Conservation (phyloP, 2,329 filamentous ascomycete genomes). For the Lecanicillium sp. region DNA sequence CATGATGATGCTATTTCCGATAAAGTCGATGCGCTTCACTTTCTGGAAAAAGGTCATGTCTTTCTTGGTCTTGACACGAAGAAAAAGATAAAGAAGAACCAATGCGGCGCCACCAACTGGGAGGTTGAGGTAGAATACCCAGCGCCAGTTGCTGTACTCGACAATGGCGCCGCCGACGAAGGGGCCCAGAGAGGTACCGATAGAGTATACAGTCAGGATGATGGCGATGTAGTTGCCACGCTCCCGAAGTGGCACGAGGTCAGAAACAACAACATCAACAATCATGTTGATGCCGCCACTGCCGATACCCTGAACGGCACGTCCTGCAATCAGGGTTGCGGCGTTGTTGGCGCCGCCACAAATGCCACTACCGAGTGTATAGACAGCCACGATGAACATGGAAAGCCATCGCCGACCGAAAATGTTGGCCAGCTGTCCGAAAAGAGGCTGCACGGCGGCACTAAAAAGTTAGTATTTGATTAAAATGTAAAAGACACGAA, state of each 20-base stretch:
- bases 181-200: slow-evolving; percentile 26
- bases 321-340: slow-evolving; percentile 33
- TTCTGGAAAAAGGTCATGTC: slow-evolving; percentile 10
- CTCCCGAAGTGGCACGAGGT: slow-evolving; percentile 40
- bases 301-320: slow-evolving; percentile 34
- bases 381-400: slow-evolving; percentile 12
- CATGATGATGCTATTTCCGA: slow-evolving; percentile 34
- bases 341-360: slow-evolving; percentile 32
- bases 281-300: slow-evolving; percentile 20
- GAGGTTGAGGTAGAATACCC: slow-evolving; percentile 37
- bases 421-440: slow-evolving; percentile 22
- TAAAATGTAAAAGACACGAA: neutral
- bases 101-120: slow-evolving; percentile 21
- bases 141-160: slow-evolving; percentile 29
- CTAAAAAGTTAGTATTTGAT: neutral
- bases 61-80: slow-evolving; percentile 17
- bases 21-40: slow-evolving; percentile 29
- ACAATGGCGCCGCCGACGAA: slow-evolving; percentile 21
- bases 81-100: slow-evolving; percentile 18
- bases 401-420: slow-evolving; percentile 21
- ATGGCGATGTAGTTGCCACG: slow-evolving; percentile 32
- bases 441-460: slow-evolving; percentile 16
- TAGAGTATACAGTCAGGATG: slow-evolving; percentile 23
- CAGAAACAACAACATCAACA: slow-evolving; percentile 25
- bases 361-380: slow-evolving; percentile 24